Evolutionary conservation across 805 yeast species (phyloP).

Genomic region (Crinitomyces ghanaensis): DNA sequence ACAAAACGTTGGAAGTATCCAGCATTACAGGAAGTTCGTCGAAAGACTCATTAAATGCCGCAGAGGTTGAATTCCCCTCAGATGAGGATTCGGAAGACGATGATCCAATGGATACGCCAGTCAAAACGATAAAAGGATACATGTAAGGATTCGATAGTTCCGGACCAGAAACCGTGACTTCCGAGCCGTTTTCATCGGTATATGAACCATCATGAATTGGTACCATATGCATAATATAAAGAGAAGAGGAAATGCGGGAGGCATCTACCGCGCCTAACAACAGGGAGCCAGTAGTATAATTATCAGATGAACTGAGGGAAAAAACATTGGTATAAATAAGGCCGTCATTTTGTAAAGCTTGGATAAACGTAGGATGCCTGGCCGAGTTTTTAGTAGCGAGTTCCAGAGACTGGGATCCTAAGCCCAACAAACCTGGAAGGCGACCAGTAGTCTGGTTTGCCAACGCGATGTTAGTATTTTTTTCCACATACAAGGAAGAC

Average conservation of each 20-base stretch:
- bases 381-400: not conserved
- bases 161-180: too few species aligned
- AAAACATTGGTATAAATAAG: slow-evolving; percentile 6
- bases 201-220: slow-evolving; percentile 2
- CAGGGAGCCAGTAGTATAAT: slow-evolving; percentile 9
- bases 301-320: slow-evolving; percentile 6
- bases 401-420: slow-evolving; percentile 2
- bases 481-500: too few species aligned
- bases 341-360: slow-evolving; percentile 2
- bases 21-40: slow-evolving; percentile 17
- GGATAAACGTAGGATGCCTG: too few species aligned
- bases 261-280: slow-evolving; percentile 19
- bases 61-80: too few species aligned
- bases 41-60: too few species aligned
- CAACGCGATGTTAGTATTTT: too few species aligned
- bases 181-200: not conserved
- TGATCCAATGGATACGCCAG: too few species aligned
- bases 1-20: slow-evolving; percentile 13
- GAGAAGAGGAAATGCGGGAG: slow-evolving; percentile 10
- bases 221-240: slow-evolving; percentile 12
- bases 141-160: not conserved
- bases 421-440: not conserved
- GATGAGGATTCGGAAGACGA: too few species aligned
- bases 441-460: too few species aligned
- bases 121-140: slow-evolving; percentile 11